Evolutionary conservation across 768 basidiomycete genomes (phyloP), one percentile per base, ranked within the genome.

Genomic region (Psilocybe sp.): DNA sequence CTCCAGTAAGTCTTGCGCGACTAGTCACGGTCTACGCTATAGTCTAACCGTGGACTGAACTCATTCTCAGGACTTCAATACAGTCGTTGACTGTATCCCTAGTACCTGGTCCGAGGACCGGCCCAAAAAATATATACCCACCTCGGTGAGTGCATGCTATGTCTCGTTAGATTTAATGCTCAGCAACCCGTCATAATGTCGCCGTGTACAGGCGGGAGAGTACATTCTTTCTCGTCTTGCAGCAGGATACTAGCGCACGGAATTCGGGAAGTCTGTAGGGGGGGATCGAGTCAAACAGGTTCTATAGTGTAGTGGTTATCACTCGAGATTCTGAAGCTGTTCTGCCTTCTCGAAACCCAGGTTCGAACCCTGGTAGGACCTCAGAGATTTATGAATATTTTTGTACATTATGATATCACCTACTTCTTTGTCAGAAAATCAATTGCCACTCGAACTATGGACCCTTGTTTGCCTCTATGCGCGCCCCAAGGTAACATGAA

Each of bases 51-150:
- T 40, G 12, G 5, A 28, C n/a, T 18, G 31, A 44, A 28, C 18
- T 13, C 39, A 20, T 9, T 7, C 58, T 31, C 60, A 71, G 73
- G 70, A 75, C 62, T 49, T 68, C 42, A 56, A 74, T 51, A 67
- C 68, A 35, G 55, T 77, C 5, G 67, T 83, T 9, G 78, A 78
- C 40, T 73, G 73, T 47, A 66, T 83, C 13, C 82, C 82, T 0
- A 77, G 76, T 6, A 82, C 75, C 35, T 79, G 75, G 58, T 73
- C 70, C 16, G 61, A 62, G 32, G 64, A 71, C 4, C 64, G 59
- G 1, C 79, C 79, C 5, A 79, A 79, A 62, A 72, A 70, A 43
- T 81, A 82, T 56, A 68, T 74, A 41, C 73, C 79, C 2, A 74
- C 73, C 37, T 69, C 69, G 28, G 73, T 71, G 23, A 33, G 66